Evolutionary conservation across 345 rosid species (phyloP), one percentile per base, ranked within the genome.

Genomic region (Capsella bursapastoris): DNA sequence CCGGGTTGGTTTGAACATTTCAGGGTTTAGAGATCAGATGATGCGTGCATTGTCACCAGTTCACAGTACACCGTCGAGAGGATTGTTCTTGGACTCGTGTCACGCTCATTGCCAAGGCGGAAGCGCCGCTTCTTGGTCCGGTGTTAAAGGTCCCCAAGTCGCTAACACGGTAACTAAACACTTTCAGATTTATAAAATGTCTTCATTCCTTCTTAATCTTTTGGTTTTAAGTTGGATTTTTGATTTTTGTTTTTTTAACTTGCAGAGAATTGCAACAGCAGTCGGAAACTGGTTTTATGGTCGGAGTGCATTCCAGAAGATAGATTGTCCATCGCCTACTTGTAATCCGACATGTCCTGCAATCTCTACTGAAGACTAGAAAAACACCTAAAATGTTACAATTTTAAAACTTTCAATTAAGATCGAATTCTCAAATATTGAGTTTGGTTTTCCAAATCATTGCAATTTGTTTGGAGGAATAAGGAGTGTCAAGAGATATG

Each of bases 201-300:
- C 25, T 22, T 22, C 25, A 22, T 22, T 22, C 25, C 14, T 13
- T 10, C 25, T 22, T 25, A 2, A 4, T 57, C 7, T 7, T 22
- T 0, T 2, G 5, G 34, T 45, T 55, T 0, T 40, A 0, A 3
- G 25, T 64, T 11, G 11, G 11, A 6, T 14, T 40, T 41, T 3
- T 3, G 0, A 32, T 16, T 58, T 13, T 12, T 1, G 34, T 57
- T 49, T 4, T 6, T 7, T 35, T 34, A 13, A 13, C 0, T 3
- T 79, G 77, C 86, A 93, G 98, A 78, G 88, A 70, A 87, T 93
- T 10, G 83, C 87, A 1, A 85, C 79, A 72, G 96, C 98, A 7
- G 87, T 89, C 0, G 97, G 94, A 76, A 94, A 89, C 75, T 93
- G 98, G 98, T 90, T 76, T 64, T 86, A 81, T 3, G 96, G 83